Evolutionary conservation across 805 yeast species (phyloP).

Genomic region (Sugiyamaella valdiviana): DNA sequence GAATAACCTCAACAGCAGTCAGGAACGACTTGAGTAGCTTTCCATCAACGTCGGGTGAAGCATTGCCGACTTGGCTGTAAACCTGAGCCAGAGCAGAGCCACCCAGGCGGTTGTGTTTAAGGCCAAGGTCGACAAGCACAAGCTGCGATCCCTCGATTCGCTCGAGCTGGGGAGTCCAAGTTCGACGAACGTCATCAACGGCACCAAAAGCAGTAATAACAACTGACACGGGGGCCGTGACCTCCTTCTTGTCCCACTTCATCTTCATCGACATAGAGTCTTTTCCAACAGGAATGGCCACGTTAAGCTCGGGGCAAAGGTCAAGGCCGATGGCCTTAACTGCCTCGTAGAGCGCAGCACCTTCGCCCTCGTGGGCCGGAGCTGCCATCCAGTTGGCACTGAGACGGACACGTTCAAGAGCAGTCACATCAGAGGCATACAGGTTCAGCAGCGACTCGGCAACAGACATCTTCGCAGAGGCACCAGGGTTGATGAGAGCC

Average conservation of each 20-base stretch:
- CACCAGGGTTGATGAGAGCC: constrained; percentile 81
- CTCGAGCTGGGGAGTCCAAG: constrained; percentile 90
- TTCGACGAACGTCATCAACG: constrained; percentile 72
- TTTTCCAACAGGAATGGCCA: constrained; percentile 95
- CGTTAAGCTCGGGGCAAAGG: constrained; percentile 85
- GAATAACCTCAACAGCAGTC: constrained; percentile 63
- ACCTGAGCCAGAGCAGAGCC: constrained; percentile 96
- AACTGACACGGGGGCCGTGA: constrained; percentile 89
- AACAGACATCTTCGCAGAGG: constrained; percentile 91
- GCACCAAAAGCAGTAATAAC: constrained; percentile 89
- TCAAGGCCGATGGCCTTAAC: constrained; percentile 94
- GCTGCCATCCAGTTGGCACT: constrained; percentile 99
- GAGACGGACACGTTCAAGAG: constrained; percentile 67
- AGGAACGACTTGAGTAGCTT: constrained; percentile 61
- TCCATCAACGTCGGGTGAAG: constrained; percentile 75
- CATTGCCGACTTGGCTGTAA: constrained; percentile 76
- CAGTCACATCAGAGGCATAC: constrained; percentile 80
- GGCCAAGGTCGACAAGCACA: constrained; percentile 75
- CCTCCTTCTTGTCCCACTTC: constrained; percentile 85
- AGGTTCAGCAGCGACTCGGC: constrained; percentile 90
- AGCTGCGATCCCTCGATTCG: constrained; percentile 42
- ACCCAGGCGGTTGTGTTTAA: constrained; percentile 60
- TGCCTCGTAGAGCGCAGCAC: constrained; percentile 89
- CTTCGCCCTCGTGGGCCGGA: constrained; percentile 92
- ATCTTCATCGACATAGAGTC: constrained; percentile 99